These are phyloP conservation scores for Collybia sordida DNA, from an alignment of 768 basidiomycete species.

Conservation along the genomic window DNA sequence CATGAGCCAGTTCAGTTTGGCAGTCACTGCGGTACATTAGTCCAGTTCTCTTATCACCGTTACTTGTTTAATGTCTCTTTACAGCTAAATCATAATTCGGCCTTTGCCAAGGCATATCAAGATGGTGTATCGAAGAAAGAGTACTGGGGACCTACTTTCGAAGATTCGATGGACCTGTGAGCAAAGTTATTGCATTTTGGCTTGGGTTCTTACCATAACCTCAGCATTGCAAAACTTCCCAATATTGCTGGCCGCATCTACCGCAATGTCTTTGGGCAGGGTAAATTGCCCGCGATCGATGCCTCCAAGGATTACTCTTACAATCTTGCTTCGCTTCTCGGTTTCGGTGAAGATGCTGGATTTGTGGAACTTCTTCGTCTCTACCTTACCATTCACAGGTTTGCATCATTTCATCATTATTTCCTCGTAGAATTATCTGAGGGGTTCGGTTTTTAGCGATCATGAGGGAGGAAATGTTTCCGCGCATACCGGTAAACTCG, in stretches of 20 bases:
- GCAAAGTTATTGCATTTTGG: conserved; percentile 12
- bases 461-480: conserved; percentile 99
- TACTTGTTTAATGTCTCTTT: conserved; percentile 6
- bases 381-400: conserved; percentile 97
- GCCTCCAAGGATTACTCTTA: conserved; percentile 81
- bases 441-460: conserved; percentile 48
- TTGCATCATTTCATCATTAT: background rate
- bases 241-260: conserved; percentile 94
- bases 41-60: conserved; percentile 1
- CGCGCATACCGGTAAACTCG: conserved; percentile 90
- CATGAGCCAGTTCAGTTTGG: conserved; percentile 97
- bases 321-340: conserved; percentile 88
- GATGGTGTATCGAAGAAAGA: conserved; percentile 92
- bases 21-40: conserved; percentile 80
- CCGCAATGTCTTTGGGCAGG: conserved; percentile 83
- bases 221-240: conserved; percentile 92
- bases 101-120: conserved; percentile 94
- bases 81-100: conserved; percentile 91
- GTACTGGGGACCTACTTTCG: conserved; percentile 94
- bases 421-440: background rate
- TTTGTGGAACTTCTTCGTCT: conserved; percentile 95
- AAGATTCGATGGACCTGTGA: conserved; percentile 86
- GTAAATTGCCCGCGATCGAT: conserved; percentile 88
- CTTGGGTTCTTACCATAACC: conserved; percentile 1
- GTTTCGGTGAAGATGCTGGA: conserved; percentile 82